Evolutionary conservation across 768 basidiomycete genomes (phyloP).

Genomic region (Strobilomyces dryophilus): DNA sequence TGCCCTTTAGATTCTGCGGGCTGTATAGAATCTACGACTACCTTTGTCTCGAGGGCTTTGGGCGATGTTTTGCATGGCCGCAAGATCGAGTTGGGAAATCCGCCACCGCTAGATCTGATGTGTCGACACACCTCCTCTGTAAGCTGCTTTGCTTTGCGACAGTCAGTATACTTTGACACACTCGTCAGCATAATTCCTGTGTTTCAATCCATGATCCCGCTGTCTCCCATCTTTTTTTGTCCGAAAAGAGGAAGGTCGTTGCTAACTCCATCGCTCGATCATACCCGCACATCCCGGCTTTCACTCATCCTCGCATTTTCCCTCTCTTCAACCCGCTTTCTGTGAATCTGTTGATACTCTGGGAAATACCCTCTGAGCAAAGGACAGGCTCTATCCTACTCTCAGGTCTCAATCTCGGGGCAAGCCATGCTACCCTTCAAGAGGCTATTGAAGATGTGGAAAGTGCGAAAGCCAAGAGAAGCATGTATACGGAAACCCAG

Average conservation of each 20-base stretch:
- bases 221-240: constrained; percentile 45
- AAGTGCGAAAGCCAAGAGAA: constrained; percentile 64
- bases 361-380: constrained; percentile 59
- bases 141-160: constrained; percentile 6
- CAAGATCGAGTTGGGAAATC: constrained; percentile 35
- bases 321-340: constrained; percentile 73
- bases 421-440: constrained; percentile 61
- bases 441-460: constrained; percentile 58
- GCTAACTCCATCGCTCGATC: constrained; percentile 33
- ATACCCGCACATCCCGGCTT: constrained; percentile 55
- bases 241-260: constrained; percentile 43
- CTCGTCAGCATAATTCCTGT: constrained; percentile 9
- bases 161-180: constrained; percentile 1
- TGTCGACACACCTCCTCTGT: constrained; percentile 50
- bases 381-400: constrained; percentile 61
- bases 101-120: constrained; percentile 52
- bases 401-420: constrained; percentile 60
- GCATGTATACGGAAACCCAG: constrained; percentile 89
- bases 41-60: constrained; percentile 53
- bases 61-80: constrained; percentile 47
- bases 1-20: constrained; percentile 34
- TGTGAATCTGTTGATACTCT: constrained; percentile 72
- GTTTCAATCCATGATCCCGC: constrained; percentile 19
- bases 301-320: constrained; percentile 58
- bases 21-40: constrained; percentile 39